Evolutionary conservation across 78 protist genomes (phyloP).

Genomic region (Bodo saltans): DNA sequence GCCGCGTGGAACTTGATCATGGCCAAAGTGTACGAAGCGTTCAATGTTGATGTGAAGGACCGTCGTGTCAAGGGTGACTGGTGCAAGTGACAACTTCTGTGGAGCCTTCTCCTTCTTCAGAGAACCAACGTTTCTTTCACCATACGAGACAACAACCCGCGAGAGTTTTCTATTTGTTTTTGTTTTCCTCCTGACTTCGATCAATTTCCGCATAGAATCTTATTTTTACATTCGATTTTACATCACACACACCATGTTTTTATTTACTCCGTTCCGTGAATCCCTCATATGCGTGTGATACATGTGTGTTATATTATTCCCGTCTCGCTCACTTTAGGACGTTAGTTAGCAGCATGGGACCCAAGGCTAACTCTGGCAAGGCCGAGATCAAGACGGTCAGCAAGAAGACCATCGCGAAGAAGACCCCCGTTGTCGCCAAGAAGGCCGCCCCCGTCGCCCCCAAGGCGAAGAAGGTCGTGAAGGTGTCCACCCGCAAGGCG

Average conservation of each 20-base stretch:
- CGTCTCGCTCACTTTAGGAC: neutral
- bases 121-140: neutral
- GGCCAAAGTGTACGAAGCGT: slow-evolving; percentile 1
- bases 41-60: neutral
- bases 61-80: neutral
- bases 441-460: neutral
- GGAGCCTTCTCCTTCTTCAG: neutral
- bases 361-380: too few species aligned
- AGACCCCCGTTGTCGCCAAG: too few species aligned
- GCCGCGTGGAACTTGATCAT: neutral
- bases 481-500: neutral
- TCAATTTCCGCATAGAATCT: neutral
- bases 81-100: neutral
- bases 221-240: neutral
- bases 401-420: too few species aligned
- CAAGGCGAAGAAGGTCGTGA: neutral
- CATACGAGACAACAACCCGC: neutral
- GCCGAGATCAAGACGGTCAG: too few species aligned
- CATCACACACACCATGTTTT: neutral
- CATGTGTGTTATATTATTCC: neutral
- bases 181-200: neutral
- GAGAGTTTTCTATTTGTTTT: neutral
- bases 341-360: too few species aligned
- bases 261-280: neutral
- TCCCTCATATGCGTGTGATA: neutral